Evolutionary conservation across 75 land plant species (phyloP).

Genomic region (Isoetes taiwanensis): DNA sequence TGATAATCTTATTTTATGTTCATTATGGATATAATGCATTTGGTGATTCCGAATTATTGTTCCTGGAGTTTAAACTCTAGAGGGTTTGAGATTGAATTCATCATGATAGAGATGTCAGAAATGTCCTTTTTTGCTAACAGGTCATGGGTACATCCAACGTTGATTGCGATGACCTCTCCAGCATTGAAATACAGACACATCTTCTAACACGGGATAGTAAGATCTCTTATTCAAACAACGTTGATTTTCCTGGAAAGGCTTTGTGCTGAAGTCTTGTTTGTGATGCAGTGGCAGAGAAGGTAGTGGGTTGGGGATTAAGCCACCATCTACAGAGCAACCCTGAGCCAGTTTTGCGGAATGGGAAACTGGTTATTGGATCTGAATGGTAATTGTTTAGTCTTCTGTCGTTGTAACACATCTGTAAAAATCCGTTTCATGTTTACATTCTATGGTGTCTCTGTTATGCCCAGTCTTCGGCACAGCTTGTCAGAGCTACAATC

Average conservation of each 20-base stretch:
- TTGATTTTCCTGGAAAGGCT: neutral
- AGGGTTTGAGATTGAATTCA: neutral
- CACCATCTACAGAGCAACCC: slow-evolving; percentile 24
- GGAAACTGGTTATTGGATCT: slow-evolving; percentile 21
- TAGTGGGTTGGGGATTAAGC: slow-evolving; percentile 33
- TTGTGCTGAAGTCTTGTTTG: neutral
- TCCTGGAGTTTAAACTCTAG: neutral
- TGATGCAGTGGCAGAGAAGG: slow-evolving; percentile 33
- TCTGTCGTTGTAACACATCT: neutral
- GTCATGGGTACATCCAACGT: slow-evolving; percentile 31
- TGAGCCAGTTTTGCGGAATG: slow-evolving; percentile 27
- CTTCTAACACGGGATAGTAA: slow-evolving; percentile 28
- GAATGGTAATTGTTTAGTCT: slow-evolving; percentile 19
- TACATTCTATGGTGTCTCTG: neutral
- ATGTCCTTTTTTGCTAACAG: too few species aligned
- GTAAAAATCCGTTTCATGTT: slow-evolving; percentile 8
- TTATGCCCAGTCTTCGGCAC: slow-evolving; percentile 29
- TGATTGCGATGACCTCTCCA: slow-evolving; percentile 22
- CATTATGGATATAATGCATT: neutral
- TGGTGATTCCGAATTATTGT: neutral
- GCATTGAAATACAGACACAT: slow-evolving; percentile 29
- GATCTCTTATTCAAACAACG: neutral
- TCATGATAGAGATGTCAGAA: too few species aligned
- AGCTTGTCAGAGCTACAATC: slow-evolving; percentile 33
- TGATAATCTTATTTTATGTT: neutral